These are phyloP conservation scores for Cairneyella variabilis DNA, from an alignment of 495 filamentous ascomycete genomes.

Conservation along the genomic window DNA sequence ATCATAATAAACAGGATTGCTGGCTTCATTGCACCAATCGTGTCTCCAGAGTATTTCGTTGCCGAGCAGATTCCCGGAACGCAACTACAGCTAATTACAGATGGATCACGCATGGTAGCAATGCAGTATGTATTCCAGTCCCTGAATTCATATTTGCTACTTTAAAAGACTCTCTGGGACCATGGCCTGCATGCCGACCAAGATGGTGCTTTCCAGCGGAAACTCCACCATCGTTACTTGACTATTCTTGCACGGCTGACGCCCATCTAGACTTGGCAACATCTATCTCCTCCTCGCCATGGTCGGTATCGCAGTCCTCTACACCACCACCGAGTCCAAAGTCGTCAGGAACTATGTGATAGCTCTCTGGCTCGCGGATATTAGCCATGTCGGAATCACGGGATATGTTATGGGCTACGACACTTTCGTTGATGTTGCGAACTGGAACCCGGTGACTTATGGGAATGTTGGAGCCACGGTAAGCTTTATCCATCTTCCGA, in stretches of 20 bases:
- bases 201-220: too few relatives aligned
- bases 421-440: conserved; percentile 45
- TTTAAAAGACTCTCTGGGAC: too few relatives aligned
- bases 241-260: too few relatives aligned
- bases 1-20: conserved; percentile 38
- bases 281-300: conserved; percentile 62
- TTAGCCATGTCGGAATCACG: conserved; percentile 66
- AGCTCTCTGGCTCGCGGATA: conserved; percentile 60
- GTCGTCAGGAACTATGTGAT: conserved; percentile 66
- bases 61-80: conserved; percentile 49
- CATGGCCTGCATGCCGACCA: too few relatives aligned
- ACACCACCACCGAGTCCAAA: conserved; percentile 57
- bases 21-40: conserved; percentile 51
- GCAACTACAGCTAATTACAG: conserved; percentile 20
- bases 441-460: conserved; percentile 69
- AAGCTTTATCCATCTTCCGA: too few relatives aligned
- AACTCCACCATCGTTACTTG: too few relatives aligned
- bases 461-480: conserved; percentile 68
- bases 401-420: conserved; percentile 54
- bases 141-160: conserved; percentile 31
- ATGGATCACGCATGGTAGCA: conserved; percentile 34
- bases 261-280: conserved; percentile 59
- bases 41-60: conserved; percentile 56
- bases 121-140: conserved; percentile 29
- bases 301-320: conserved; percentile 55